Evolutionary conservation across 768 basidiomycete genomes (phyloP).

Genomic region (Mycena vulgaris): DNA sequence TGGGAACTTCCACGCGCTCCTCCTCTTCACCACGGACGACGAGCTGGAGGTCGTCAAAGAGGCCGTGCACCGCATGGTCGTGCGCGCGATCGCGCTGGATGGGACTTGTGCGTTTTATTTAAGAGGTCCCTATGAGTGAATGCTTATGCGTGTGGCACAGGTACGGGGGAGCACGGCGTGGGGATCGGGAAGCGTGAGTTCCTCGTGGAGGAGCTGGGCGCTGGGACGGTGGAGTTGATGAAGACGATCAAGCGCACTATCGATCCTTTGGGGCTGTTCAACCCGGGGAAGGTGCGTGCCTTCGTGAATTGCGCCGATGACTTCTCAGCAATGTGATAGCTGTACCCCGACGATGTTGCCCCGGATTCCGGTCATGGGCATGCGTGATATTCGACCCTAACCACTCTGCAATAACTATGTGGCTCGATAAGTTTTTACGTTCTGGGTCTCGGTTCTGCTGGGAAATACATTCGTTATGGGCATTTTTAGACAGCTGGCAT

Average conservation of each 20-base stretch:
- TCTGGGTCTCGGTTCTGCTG: no score
- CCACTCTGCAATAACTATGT: no score
- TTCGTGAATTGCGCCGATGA: no score
- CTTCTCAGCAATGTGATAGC: background rate
- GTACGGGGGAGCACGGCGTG: conserved; percentile 90
- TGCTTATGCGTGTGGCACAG: conserved; percentile 48
- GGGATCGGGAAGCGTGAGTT: conserved; percentile 89
- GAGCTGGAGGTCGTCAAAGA: conserved; percentile 60
- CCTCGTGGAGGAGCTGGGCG: conserved; percentile 86
- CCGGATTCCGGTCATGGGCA: no score
- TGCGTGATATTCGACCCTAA: no score
- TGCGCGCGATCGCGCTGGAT: conserved; percentile 77
- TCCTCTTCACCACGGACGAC: conserved; percentile 72
- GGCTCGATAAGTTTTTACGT: no score
- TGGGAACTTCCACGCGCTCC: conserved; percentile 66
- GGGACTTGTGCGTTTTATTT: conserved; percentile 72
- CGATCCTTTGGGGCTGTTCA: conserved; percentile 84
- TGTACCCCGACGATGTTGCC: conserved; percentile 20
- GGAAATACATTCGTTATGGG: no score
- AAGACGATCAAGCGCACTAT: conserved; percentile 81
- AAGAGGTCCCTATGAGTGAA: background rate
- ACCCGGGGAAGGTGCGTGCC: conserved; percentile 81
- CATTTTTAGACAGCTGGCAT: background rate
- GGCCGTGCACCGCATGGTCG: conserved; percentile 73
- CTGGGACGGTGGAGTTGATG: conserved; percentile 89